phyloP scores from a whole-genome alignment of 306 rosid species.

The Amphicarpaea edgeworthii region DNA sequence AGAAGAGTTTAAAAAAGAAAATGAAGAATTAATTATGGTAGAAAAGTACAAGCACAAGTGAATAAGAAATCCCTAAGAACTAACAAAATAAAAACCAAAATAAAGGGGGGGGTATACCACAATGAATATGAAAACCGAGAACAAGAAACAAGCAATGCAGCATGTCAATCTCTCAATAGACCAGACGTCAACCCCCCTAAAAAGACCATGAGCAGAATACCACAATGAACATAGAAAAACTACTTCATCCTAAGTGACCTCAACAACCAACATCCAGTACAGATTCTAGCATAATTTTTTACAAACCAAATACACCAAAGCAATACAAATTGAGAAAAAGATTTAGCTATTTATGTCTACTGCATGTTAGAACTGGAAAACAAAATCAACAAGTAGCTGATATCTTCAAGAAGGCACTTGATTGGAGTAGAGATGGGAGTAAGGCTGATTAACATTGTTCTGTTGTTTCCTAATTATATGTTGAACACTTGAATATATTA shows the following conservation, averaged over 20 bases:
- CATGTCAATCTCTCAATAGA: background rate
- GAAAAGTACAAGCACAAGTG: background rate
- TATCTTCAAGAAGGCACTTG: background rate
- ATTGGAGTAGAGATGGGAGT: background rate
- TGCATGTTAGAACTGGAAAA: background rate
- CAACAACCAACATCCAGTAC: background rate
- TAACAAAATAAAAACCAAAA: background rate
- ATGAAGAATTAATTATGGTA: background rate
- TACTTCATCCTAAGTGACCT: background rate
- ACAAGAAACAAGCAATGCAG: background rate
- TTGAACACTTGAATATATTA: background rate
- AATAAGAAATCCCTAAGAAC: background rate
- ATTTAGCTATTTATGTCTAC: background rate
- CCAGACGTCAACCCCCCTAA: background rate
- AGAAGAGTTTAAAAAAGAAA: background rate
- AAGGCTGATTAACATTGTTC: background rate
- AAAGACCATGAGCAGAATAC: background rate
- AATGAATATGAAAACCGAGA: background rate
- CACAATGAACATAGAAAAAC: background rate
- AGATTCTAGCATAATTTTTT: background rate
- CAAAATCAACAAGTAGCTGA: background rate
- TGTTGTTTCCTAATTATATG: background rate
- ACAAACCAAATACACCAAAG: background rate
- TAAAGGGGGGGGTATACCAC: background rate
- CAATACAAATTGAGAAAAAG: background rate